phyloP scores from a whole-genome alignment of 2,329 filamentous ascomycete species.

The Ramularia endophylla region DNA sequence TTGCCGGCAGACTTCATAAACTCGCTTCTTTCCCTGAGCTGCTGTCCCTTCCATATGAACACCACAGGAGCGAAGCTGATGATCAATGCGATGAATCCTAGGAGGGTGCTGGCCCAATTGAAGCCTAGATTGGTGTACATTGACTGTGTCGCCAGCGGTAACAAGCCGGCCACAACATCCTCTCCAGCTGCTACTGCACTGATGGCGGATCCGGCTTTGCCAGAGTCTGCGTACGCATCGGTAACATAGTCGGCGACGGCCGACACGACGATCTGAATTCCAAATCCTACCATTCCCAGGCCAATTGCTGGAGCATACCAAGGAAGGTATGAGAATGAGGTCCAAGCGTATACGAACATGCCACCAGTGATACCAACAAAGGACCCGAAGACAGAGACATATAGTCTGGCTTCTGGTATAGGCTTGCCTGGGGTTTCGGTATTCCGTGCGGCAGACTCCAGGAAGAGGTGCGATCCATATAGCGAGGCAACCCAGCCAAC shows the following conservation, averaged over 20 bases:
- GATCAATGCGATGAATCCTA: slow-evolving; percentile 40
- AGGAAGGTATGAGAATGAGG: slow-evolving; percentile 36
- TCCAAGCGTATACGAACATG: slow-evolving; percentile 49
- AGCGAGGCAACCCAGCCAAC: slow-evolving; percentile 36
- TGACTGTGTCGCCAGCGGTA: slow-evolving; percentile 42
- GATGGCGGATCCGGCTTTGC: slow-evolving; percentile 46
- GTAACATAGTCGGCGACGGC: slow-evolving; percentile 46
- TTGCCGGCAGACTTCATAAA: slow-evolving; percentile 25
- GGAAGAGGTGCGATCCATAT: slow-evolving; percentile 33
- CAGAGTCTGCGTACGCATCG: slow-evolving; percentile 42
- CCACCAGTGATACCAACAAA: slow-evolving; percentile 45
- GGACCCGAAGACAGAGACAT: slow-evolving; percentile 38
- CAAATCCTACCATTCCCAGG: slow-evolving; percentile 44
- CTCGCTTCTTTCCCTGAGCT: slow-evolving; percentile 28
- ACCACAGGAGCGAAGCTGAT: slow-evolving; percentile 43
- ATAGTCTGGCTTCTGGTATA: slow-evolving; percentile 43
- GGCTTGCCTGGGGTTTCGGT: slow-evolving; percentile 31
- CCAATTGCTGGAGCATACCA: slow-evolving; percentile 47
- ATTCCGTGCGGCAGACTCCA: slow-evolving; percentile 36
- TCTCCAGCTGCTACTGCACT: slow-evolving; percentile 46
- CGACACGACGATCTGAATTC: slow-evolving; percentile 43
- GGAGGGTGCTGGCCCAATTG: slow-evolving; percentile 44
- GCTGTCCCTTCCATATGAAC: slow-evolving; percentile 32
- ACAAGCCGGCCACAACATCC: slow-evolving; percentile 44
- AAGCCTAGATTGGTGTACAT: slow-evolving; percentile 47